These are phyloP conservation scores for Nyctanthes arbortristis DNA, from an alignment of 257 asterid genomes.

Conservation along the genomic window DNA sequence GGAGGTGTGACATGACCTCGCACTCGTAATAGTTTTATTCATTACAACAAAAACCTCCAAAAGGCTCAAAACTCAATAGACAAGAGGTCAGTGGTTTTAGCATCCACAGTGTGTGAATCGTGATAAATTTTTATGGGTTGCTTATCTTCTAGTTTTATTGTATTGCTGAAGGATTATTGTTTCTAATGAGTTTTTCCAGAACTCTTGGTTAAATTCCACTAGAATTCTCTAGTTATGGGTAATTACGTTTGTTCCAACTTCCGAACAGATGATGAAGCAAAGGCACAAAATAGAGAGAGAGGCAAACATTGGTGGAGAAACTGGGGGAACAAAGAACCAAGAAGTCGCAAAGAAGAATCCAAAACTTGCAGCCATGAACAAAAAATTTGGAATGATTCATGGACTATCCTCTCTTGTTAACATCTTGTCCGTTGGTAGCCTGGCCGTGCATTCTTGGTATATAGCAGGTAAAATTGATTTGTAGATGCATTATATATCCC, in stretches of 20 bases:
- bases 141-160: background rate
- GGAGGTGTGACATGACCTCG: background rate
- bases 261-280: slow-evolving; percentile 89
- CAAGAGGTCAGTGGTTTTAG: too few species aligned
- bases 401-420: slow-evolving; percentile 97
- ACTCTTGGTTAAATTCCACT: background rate
- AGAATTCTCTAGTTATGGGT: background rate
- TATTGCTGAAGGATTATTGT: background rate
- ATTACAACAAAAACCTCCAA: background rate
- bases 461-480: slow-evolving; percentile 76
- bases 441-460: slow-evolving; percentile 97
- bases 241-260: slow-evolving; percentile 21
- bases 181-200: background rate
- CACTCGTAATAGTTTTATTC: background rate
- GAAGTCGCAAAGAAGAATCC: slow-evolving; percentile 88
- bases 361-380: slow-evolving; percentile 94
- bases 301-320: slow-evolving; percentile 84
- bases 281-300: slow-evolving; percentile 97
- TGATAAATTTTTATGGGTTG: background rate
- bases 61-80: too few species aligned
- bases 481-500: slow-evolving; percentile 33
- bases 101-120: background rate
- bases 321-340: slow-evolving; percentile 92
- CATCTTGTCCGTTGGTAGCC: slow-evolving; percentile 87
- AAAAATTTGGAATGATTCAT: slow-evolving; percentile 96